These are phyloP conservation scores for Bromus sterilis DNA, from an alignment of 176 grass and related monocot genomes.

Conservation along the genomic window DNA sequence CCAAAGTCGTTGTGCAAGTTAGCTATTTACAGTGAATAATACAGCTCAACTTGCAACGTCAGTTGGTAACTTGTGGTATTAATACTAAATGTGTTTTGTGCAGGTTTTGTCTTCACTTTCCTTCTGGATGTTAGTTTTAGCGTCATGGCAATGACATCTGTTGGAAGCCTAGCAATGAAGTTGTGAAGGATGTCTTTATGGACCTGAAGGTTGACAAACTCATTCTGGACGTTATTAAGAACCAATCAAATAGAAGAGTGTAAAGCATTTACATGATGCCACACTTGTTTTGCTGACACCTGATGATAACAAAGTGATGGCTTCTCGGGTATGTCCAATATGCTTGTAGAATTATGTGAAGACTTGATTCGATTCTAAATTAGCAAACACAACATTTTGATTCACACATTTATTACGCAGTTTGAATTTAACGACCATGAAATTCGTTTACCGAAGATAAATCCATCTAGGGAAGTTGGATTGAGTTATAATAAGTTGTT, in stretches of 20 bases:
- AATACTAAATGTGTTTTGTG: too few species aligned
- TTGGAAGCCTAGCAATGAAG: slow-evolving; percentile 89
- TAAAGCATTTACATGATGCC: slow-evolving; percentile 66
- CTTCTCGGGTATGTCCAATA: slow-evolving; percentile 65
- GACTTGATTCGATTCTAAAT: not conserved
- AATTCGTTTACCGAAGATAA: not conserved
- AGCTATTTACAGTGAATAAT: not conserved
- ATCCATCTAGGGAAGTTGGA: not conserved
- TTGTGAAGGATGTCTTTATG: slow-evolving; percentile 91
- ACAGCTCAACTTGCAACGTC: not conserved
- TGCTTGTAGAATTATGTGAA: not conserved
- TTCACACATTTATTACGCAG: not conserved
- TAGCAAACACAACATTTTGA: not conserved
- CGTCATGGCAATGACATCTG: too few species aligned
- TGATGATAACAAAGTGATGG: slow-evolving; percentile 79
- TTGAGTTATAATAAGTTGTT: not conserved
- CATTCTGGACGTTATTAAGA: slow-evolving; percentile 62
- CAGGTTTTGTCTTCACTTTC: too few species aligned
- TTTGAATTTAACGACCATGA: not conserved
- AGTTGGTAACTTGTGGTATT: too few species aligned
- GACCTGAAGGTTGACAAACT: slow-evolving; percentile 65
- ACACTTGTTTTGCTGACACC: slow-evolving; percentile 70
- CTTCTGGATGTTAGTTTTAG: too few species aligned
- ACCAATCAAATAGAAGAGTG: slow-evolving; percentile 37
- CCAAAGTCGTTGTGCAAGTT: not conserved